These are phyloP conservation scores for Paramecium caudatum DNA, from an alignment of 73 alveolate species.

Conservation along the genomic window DNA sequence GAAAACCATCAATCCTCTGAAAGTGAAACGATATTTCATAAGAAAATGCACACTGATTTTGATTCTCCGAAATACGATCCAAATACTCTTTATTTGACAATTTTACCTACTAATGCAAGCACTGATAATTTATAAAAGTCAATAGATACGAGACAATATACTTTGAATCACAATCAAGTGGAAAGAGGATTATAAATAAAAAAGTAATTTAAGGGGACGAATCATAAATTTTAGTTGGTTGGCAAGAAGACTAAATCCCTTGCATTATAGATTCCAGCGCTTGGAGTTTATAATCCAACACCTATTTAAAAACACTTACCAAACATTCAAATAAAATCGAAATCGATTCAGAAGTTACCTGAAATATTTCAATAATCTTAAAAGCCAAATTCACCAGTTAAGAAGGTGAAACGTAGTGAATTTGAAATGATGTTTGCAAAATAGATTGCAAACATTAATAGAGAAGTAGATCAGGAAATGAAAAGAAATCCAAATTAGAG, in stretches of 20 bases:
- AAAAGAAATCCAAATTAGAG: slow-evolving; percentile 58
- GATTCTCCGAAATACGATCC: slow-evolving; percentile 57
- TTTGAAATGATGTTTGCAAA: slow-evolving; percentile 62
- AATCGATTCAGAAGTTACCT: slow-evolving; percentile 19
- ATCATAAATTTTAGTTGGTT: slow-evolving; percentile 24
- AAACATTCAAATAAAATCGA: slow-evolving; percentile 54
- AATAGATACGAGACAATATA: slow-evolving; percentile 2
- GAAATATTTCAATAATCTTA: background rate
- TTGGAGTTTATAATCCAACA: slow-evolving; percentile 43
- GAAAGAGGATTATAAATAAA: slow-evolving; percentile 38
- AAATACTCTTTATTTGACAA: slow-evolving; percentile 28
- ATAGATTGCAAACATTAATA: slow-evolving; percentile 36
- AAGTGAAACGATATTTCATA: background rate
- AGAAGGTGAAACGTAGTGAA: background rate
- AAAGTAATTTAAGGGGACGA: background rate
- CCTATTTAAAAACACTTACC: slow-evolving; percentile 47
- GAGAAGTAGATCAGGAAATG: slow-evolving; percentile 62
- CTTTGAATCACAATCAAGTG: slow-evolving; percentile 47
- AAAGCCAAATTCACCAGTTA: background rate
- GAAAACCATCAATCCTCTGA: too few relatives aligned
- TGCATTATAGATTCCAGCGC: slow-evolving; percentile 26
- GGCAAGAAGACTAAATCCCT: slow-evolving; percentile 25
- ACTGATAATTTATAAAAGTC: background rate
- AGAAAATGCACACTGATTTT: slow-evolving; percentile 5
- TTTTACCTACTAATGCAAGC: background rate